phyloP scores from a whole-genome alignment of 148 eudicot species.

The Polygonum aviculare region DNA sequence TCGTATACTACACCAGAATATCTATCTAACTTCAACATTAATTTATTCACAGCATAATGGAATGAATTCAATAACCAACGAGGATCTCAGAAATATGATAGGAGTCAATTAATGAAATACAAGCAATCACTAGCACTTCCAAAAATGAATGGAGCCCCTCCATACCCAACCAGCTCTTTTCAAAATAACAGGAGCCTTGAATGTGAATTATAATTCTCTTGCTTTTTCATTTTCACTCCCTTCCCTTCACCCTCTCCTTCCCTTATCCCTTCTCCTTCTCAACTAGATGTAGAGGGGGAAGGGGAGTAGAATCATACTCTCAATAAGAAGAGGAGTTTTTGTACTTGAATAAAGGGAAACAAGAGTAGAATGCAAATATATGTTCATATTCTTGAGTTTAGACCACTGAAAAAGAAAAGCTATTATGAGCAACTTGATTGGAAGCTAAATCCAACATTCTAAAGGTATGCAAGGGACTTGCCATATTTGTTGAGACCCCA shows the following conservation, averaged over 20 bases:
- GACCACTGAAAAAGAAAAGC: not conserved
- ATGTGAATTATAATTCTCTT: not conserved
- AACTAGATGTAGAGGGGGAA: too few species aligned
- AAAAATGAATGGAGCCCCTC: not conserved
- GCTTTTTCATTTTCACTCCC: not conserved
- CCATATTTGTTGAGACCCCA: slow-evolving; percentile 76
- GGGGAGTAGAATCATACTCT: not conserved
- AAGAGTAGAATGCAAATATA: not conserved
- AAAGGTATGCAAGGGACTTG: slow-evolving; percentile 22
- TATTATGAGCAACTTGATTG: not conserved
- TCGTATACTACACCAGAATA: not conserved
- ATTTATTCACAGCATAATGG: not conserved
- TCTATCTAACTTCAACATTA: not conserved
- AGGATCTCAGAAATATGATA: not conserved
- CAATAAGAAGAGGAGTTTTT: not conserved
- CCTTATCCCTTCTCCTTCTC: not conserved
- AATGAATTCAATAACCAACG: not conserved
- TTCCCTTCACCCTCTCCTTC: not conserved
- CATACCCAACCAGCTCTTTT: not conserved
- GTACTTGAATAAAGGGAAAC: not conserved
- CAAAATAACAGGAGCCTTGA: not conserved
- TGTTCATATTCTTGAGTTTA: not conserved
- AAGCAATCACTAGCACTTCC: not conserved
- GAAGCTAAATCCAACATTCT: not conserved
- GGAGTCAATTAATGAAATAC: not conserved